Base-by-base conservation (phyloP, 208 protist genomes). In the Crithidia acanthocephali region DNA sequence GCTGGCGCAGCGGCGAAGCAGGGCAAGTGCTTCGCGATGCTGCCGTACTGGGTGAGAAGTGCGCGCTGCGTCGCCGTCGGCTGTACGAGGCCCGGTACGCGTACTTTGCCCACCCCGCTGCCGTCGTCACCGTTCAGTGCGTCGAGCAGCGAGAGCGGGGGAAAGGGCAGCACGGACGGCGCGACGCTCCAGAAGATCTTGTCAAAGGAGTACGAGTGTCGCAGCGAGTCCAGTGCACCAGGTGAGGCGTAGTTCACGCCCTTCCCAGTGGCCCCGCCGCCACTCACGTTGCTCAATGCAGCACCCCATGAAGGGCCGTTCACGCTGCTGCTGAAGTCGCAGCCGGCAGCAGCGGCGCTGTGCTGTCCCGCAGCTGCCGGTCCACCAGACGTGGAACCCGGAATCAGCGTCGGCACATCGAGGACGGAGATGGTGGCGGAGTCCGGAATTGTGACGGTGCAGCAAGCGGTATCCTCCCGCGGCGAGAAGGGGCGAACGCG, bases 101-200 rank as follows among this genome's bases (percentile, higher is more conserved):
- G 64, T 16, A 72, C 64, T 57, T n/a, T 13, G 20, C 48, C 23
- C 7, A 18, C 40, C 16, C 13, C 32, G 13, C 16, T 37, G 48
- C 30, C 35, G 52, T 40, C 53, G 42, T 66, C 35, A 23, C 44
- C 23, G 47, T 37, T 22, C 56, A 75, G 7, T 11, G 30, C 25
- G 23, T 79, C 52, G 28, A 67, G 52, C 44, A 74, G 25, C 16
- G 74, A 18, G 10, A 33, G 48, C 18, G 72, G 60, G 7, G 50
- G 60, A 8, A 92, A 57, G 13, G 89, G 89, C 52, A 92, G 72
- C 42, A 88, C 74, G 18, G 61, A 20, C 10, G 74, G 72, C 55
- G 77, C 68, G 3, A 92, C 66, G n/a, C 81, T 87, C 86, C 87
- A 92, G 56, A 95, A 93, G 2, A 95, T 85, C 16, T 79, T 81